A percentile compares a stretch with the other conserved stretches of the same genome.
Conservation (phyloP, 2,329 filamentous ascomycete genomes). For the Fusarium sp. region DNA sequence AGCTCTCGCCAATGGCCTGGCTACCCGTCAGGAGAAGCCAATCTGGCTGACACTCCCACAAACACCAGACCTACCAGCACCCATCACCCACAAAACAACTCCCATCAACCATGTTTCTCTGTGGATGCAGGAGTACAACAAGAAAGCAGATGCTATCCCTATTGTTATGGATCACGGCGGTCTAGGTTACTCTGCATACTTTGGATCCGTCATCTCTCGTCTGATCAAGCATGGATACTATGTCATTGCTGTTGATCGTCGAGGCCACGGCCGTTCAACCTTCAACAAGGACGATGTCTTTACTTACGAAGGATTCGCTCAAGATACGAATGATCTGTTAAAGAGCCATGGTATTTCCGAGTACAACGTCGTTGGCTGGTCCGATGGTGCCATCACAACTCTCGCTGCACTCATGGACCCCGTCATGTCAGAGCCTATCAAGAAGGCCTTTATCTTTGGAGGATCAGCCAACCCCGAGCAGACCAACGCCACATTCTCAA, state of each 20-base stretch:
- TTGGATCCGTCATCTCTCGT: conserved; percentile 49
- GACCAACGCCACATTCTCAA: conserved; percentile 48
- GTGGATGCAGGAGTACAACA: conserved; percentile 55
- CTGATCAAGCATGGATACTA: conserved; percentile 47
- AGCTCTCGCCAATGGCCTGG: conserved; percentile 29
- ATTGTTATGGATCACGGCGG: conserved; percentile 53
- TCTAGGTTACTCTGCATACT: conserved; percentile 54
- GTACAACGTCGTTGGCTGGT: conserved; percentile 53
- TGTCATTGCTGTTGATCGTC: conserved; percentile 52
- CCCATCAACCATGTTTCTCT: conserved; percentile 50
- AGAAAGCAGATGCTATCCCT: conserved; percentile 44
- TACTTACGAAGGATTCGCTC: conserved; percentile 51
- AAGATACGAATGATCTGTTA: conserved; percentile 48
- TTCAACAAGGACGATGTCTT: conserved; percentile 49
- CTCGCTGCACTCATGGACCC: conserved; percentile 49
- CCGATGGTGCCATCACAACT: conserved; percentile 52
- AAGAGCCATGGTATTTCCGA: conserved; percentile 40
- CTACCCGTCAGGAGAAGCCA: conserved; percentile 39
- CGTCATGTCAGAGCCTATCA: conserved; percentile 44
- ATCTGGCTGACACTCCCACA: conserved; percentile 49
- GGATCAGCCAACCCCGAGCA: conserved; percentile 45
- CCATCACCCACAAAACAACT: conserved; percentile 43
- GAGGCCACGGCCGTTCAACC: conserved; percentile 53
- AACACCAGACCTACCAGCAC: conserved; percentile 49
- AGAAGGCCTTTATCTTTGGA: conserved; percentile 53